A percentile compares a stretch with the other conserved stretches of the same genome.
Conservation (phyloP, 2,329 filamentous ascomycete species). For the Calonectria honghensis region DNA sequence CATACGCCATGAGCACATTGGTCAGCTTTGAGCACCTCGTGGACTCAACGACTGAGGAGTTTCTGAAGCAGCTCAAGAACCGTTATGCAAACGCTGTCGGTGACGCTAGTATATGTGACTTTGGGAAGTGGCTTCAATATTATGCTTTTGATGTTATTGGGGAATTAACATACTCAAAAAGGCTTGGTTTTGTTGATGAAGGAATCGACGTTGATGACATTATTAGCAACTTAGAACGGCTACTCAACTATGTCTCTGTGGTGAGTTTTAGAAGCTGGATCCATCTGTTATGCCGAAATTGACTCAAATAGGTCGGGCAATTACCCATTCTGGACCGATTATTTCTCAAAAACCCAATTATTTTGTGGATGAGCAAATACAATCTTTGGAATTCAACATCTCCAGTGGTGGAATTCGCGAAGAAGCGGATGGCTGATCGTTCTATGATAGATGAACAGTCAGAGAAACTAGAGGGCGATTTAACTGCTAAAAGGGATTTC, state of each 20-base stretch:
- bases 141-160: conserved; percentile 50
- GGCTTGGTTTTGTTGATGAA: conserved; percentile 44
- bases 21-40: conserved; percentile 38
- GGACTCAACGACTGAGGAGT: conserved; percentile 35
- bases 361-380: conserved; percentile 25
- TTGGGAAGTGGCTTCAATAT: conserved; percentile 46
- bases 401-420: conserved; percentile 31
- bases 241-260: conserved; percentile 44
- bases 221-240: conserved; percentile 43
- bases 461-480: neutral
- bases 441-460: neutral
- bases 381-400: conserved; percentile 34
- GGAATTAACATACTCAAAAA: conserved; percentile 40
- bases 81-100: conserved; percentile 5
- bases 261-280: conserved; percentile 21
- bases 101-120: conserved; percentile 19
- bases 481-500: conserved; percentile 36
- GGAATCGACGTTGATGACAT: conserved; percentile 44
- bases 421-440: conserved; percentile 35
- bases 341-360: conserved; percentile 32
- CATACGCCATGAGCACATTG: conserved; percentile 39
- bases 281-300: neutral
- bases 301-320: conserved; percentile 26
- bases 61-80: conserved; percentile 32
- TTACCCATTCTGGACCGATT: conserved; percentile 25